Evolutionary conservation across 345 rosid species (phyloP).

Genomic region (Conringia planisiliqua): DNA sequence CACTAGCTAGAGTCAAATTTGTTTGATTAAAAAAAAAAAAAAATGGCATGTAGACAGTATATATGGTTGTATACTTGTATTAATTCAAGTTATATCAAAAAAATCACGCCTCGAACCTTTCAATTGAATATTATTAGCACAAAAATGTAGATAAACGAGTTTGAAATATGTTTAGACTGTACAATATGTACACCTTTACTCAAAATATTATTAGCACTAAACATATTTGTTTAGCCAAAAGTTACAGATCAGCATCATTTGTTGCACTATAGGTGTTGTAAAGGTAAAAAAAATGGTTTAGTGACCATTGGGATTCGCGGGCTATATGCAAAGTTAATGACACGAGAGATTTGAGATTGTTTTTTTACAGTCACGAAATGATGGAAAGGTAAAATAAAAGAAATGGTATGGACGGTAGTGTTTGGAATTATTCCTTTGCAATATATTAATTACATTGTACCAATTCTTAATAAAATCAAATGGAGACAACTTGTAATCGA

Average conservation of each 20-base stretch:
- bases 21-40: not conserved
- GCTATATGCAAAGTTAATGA: conserved; percentile 5
- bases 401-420: conserved; percentile 29
- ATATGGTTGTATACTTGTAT: not conserved
- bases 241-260: not conserved
- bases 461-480: conserved; percentile 10
- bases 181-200: not conserved
- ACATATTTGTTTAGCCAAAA: not conserved
- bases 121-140: not conserved
- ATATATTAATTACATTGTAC: conserved; percentile 22
- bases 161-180: not conserved
- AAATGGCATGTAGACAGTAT: not conserved
- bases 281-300: not conserved
- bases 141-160: not conserved
- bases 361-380: not conserved
- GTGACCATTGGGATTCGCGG: conserved; percentile 20
- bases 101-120: not conserved
- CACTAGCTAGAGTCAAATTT: conserved; percentile 2
- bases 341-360: conserved; percentile 19
- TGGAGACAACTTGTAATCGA: conserved; percentile 27
- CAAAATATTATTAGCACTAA: too few species aligned
- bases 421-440: conserved; percentile 35
- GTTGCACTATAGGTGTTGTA: not conserved
- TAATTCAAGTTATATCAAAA: not conserved
- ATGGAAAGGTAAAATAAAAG: not conserved